A percentile compares a stretch with the other conserved stretches of the same genome.
Conservation (phyloP, 2,329 filamentous ascomycete genomes). For the Alternaria rosae region DNA sequence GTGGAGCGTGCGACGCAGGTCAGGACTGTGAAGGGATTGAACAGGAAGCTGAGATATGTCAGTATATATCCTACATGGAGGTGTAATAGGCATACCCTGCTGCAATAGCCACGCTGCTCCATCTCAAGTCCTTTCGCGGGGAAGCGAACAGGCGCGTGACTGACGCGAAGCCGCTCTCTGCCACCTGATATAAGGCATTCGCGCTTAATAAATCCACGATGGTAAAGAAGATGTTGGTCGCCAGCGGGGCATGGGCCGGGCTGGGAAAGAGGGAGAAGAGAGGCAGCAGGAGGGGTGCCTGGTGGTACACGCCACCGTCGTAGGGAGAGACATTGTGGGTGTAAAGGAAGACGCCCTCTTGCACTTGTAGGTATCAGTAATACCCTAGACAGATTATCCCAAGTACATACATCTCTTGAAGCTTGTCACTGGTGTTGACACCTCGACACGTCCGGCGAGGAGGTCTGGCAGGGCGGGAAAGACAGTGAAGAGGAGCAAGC, state of each 20-base stretch:
- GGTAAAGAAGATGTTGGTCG: slow-evolving; percentile 82
- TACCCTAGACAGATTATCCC: background rate
- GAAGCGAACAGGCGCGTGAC: slow-evolving; percentile 81
- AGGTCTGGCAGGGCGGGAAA: slow-evolving; percentile 87
- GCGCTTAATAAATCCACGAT: slow-evolving; percentile 83
- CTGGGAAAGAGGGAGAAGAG: slow-evolving; percentile 89
- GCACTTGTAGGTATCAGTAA: slow-evolving; percentile 64
- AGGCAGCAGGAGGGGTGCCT: slow-evolving; percentile 83
- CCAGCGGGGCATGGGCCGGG: slow-evolving; percentile 69
- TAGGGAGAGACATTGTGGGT: slow-evolving; percentile 96
- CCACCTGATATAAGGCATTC: slow-evolving; percentile 78
- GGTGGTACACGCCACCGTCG: slow-evolving; percentile 85
- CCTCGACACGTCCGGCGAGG: slow-evolving; percentile 89
- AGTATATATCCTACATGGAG: slow-evolving; percentile 7
- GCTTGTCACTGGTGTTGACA: slow-evolving; percentile 95
- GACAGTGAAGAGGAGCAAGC: slow-evolving; percentile 78
- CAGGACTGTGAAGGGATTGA: slow-evolving; percentile 92
- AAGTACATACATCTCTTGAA: slow-evolving; percentile 85
- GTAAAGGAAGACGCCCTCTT: slow-evolving; percentile 96
- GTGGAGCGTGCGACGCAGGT: slow-evolving; percentile 91
- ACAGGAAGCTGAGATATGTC: slow-evolving; percentile 73
- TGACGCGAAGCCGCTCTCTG: slow-evolving; percentile 79
- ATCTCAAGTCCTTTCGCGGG: slow-evolving; percentile 74
- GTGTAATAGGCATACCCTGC: slow-evolving; percentile 66
- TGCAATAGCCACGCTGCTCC: slow-evolving; percentile 77